Conservation (phyloP, 352 stramenopile genomes). For the Phytophthora cryptogea region DNA sequence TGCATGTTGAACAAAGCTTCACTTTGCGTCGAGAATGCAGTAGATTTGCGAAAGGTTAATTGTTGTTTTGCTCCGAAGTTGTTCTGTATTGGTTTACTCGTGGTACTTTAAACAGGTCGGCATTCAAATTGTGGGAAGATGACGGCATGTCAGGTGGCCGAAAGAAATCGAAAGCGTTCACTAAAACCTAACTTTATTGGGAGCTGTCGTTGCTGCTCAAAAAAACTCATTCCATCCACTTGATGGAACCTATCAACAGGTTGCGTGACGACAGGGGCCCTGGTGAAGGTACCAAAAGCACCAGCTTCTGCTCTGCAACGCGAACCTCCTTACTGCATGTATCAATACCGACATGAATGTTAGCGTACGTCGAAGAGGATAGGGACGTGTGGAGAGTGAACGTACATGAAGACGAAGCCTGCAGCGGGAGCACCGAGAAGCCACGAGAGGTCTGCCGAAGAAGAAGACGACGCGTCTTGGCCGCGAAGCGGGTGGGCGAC, state of each 20-base stretch:
- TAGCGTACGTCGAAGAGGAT: not conserved
- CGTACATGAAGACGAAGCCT: slow-evolving; percentile 87
- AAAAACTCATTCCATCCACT: slow-evolving; percentile 77
- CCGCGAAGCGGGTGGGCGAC: slow-evolving; percentile 54
- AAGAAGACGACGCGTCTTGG: slow-evolving; percentile 45
- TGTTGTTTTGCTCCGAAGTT: too few species aligned
- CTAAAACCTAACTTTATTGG: slow-evolving; percentile 33
- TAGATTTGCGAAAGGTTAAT: too few species aligned
- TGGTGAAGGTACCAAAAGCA: slow-evolving; percentile 84
- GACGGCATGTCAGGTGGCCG: slow-evolving; percentile 4
- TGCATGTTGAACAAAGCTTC: too few species aligned
- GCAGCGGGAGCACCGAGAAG: slow-evolving; percentile 62
- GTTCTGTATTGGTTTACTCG: too few species aligned
- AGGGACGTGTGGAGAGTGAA: slow-evolving; percentile 7
- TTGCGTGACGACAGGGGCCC: slow-evolving; percentile 80
- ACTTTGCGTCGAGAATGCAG: too few species aligned
- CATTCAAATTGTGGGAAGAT: not conserved
- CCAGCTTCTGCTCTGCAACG: slow-evolving; percentile 74
- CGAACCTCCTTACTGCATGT: slow-evolving; percentile 73
- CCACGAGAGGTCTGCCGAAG: slow-evolving; percentile 61
- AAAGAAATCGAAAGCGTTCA: slow-evolving; percentile 11
- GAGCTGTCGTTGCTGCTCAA: not conserved
- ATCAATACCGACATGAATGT: slow-evolving; percentile 1
- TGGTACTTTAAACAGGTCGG: too few species aligned
- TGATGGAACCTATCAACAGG: slow-evolving; percentile 81